phyloP scores from a whole-genome alignment of 2,329 filamentous ascomycete genomes.

The Canariomyces notabilis region DNA sequence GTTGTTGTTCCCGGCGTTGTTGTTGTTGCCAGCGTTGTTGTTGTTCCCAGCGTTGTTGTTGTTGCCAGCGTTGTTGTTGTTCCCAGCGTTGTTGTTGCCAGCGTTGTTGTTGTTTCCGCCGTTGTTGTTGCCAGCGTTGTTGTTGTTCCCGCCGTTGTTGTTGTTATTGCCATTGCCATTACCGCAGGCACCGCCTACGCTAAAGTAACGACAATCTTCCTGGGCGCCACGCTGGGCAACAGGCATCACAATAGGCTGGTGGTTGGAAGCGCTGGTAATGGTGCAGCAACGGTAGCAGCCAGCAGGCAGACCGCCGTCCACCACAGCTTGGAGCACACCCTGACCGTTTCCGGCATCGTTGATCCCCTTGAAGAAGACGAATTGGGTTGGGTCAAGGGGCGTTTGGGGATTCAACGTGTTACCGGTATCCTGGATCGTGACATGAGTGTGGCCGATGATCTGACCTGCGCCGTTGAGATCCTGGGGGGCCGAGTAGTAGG shows the following conservation, averaged over 20 bases:
- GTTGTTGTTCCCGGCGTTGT: conserved; percentile 6
- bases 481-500: conserved; percentile 59
- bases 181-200: conserved; percentile 35
- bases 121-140: conserved; percentile 22
- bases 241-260: conserved; percentile 62
- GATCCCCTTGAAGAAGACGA: conserved; percentile 63
- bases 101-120: conserved; percentile 20
- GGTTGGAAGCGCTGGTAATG: conserved; percentile 59
- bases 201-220: conserved; percentile 60
- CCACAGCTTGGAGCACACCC: conserved; percentile 48
- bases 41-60: conserved; percentile 20
- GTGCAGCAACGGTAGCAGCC: conserved; percentile 63
- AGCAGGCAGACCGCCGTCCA: conserved; percentile 53
- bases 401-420: conserved; percentile 43
- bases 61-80: conserved; percentile 13
- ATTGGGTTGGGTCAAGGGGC: conserved; percentile 50
- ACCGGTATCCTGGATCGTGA: conserved; percentile 54
- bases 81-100: conserved; percentile 14
- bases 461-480: conserved; percentile 44
- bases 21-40: conserved; percentile 13
- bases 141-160: conserved; percentile 20
- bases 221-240: conserved; percentile 62
- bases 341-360: conserved; percentile 55
- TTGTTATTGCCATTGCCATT: conserved; percentile 15
- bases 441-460: conserved; percentile 58